Percentiles rank a stretch among this genome's conserved stretches.
phyloP scores from a whole-genome alignment of 2,329 filamentous ascomycete species.

The Trichoderma breve region DNA sequence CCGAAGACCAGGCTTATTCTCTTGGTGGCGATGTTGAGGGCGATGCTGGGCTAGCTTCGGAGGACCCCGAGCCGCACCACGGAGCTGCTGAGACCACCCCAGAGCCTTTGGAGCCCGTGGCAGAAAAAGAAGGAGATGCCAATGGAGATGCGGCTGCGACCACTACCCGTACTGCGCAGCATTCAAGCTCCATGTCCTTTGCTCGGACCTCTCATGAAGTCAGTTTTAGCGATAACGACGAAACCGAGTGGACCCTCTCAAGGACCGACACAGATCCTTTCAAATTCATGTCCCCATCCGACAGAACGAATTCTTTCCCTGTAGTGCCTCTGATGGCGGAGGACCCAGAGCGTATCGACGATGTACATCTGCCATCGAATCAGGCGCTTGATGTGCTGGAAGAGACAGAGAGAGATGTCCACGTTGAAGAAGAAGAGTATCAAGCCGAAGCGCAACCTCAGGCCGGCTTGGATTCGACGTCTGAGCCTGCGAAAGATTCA shows the following conservation, averaged over 20 bases:
- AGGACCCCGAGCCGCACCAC: slow-evolving; percentile 21
- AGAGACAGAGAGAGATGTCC: slow-evolving; percentile 50
- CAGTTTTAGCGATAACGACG: slow-evolving; percentile 58
- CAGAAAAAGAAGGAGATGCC: neutral
- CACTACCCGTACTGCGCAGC: slow-evolving; percentile 41
- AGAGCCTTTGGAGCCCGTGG: neutral
- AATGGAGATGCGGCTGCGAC: neutral
- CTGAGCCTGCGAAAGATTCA: slow-evolving; percentile 19
- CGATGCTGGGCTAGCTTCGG: slow-evolving; percentile 29
- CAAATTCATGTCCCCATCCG: slow-evolving; percentile 56
- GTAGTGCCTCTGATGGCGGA: slow-evolving; percentile 46
- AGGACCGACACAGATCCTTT: slow-evolving; percentile 52
- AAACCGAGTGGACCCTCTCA: slow-evolving; percentile 55
- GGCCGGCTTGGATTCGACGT: slow-evolving; percentile 15
- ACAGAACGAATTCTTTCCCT: slow-evolving; percentile 64
- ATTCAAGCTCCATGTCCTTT: slow-evolving; percentile 62
- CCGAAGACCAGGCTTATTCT: slow-evolving; percentile 25
- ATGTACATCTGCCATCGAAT: slow-evolving; percentile 45
- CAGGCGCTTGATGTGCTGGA: slow-evolving; percentile 55
- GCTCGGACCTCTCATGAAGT: slow-evolving; percentile 62
- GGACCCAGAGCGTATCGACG: slow-evolving; percentile 29
- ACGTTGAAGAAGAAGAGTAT: slow-evolving; percentile 41
- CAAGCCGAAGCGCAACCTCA: slow-evolving; percentile 22
- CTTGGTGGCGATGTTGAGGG: slow-evolving; percentile 27
- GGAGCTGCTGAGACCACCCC: slow-evolving; percentile 12